Base-by-base conservation (phyloP, 805 yeast genomes). In the Saturnispora bothae region DNA sequence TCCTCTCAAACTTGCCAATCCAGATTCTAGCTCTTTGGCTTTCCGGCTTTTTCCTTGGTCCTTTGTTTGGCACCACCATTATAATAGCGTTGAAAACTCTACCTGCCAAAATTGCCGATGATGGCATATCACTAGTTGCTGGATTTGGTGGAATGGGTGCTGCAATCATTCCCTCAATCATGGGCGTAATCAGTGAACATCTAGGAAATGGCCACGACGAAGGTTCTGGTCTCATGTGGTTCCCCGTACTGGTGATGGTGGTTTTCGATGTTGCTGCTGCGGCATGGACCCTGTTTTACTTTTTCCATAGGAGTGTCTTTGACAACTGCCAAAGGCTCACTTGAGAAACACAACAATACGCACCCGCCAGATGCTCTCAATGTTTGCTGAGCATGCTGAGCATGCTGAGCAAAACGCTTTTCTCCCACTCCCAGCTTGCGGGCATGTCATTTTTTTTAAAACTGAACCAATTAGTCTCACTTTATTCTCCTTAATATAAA, bases 101-200 rank as follows among this genome's bases (percentile, higher is more conserved):
- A 31, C 94, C 94, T 0, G 56, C 60, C 20, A 66, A 64, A 29
- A 59, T 69, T 37, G 81, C 80, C 38, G 71, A 81, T 8, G 58
- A 73, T 14, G 88, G 85, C 1, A 68, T 84, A 7, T 88, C 94
- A 0, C 64, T 81, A 38, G 73, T 80, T 16, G 76, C 86, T 40
- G 86, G 92, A 0, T 53, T 83, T 43, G 94, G 94, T 5, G 88
- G 92, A 3, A 73, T 78, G 13, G 95, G 94, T 1, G 82, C 81
- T n/a, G 89, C 94, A 0, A 66, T 73, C 0, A 44, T 83, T 5
- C 92, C 94, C 1, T 79, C 75, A 44, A 38, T 73, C 2, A 65
- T 78, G 27, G 94, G 94, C 7, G 52, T 54, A 17, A 44, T 66
- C 5, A 53, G 68, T 23, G 60, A 34, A 5, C n/a, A n/a, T n/a